These are phyloP conservation scores for Lichtheimia ramosa DNA, from an alignment of 371 early-diverging fungal genomes.

Conservation along the genomic window DNA sequence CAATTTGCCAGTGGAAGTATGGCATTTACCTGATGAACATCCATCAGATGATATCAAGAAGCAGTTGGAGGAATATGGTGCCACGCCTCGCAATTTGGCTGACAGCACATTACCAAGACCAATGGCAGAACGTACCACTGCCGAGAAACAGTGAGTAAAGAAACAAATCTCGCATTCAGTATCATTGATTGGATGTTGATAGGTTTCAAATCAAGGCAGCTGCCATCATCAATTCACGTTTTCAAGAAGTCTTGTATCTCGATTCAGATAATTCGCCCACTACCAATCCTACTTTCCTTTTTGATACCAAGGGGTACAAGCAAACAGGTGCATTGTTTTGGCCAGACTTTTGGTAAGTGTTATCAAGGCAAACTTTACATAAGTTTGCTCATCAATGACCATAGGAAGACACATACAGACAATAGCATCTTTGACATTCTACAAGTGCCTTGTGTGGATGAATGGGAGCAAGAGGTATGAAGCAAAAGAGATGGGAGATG, in stretches of 20 bases:
- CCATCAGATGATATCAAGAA: constrained; percentile 12
- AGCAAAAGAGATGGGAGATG: neutral
- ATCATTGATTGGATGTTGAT: neutral
- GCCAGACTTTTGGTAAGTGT: constrained; percentile 55
- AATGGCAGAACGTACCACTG: constrained; percentile 23
- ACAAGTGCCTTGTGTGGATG: constrained; percentile 33
- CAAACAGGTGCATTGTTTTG: constrained; percentile 55
- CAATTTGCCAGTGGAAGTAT: constrained; percentile 34
- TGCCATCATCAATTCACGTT: constrained; percentile 48
- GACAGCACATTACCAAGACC: constrained; percentile 28
- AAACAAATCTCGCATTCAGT: too few relatives aligned
- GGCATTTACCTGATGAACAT: constrained; percentile 44
- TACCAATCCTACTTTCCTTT: constrained; percentile 46
- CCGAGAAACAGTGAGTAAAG: constrained; percentile 41
- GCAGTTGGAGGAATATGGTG: constrained; percentile 18
- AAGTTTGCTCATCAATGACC: neutral
- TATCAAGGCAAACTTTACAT: too few relatives aligned
- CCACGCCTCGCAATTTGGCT: constrained; percentile 27
- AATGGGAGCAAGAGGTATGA: constrained; percentile 51
- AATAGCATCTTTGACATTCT: constrained; percentile 43
- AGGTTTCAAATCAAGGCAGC: constrained; percentile 55
- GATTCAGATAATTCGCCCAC: constrained; percentile 58
- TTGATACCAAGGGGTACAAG: constrained; percentile 40
- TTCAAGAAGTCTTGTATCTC: constrained; percentile 49
- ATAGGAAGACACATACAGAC: constrained; percentile 47